A percentile compares a stretch with the other conserved stretches of the same genome.
These are phyloP conservation scores for Aspergillus vadensis DNA, from an alignment of 2,329 filamentous ascomycete genomes.

Conservation along the genomic window DNA sequence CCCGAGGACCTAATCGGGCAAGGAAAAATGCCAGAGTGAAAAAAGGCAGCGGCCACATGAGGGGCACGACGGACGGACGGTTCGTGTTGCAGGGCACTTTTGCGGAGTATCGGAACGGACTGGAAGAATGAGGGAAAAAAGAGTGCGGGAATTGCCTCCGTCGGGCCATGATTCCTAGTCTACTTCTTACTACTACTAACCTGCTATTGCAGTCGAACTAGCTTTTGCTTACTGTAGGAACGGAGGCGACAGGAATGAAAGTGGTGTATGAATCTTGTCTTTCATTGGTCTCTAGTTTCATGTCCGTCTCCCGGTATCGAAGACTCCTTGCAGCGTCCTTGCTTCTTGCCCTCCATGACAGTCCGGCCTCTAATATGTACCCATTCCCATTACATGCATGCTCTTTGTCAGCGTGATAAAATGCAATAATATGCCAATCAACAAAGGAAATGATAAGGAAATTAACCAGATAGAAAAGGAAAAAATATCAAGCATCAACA, in stretches of 20 bases:
- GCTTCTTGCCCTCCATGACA: slow-evolving; percentile 11
- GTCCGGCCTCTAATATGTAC: slow-evolving; percentile 8
- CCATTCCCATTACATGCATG: slow-evolving; percentile 19
- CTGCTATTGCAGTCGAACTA: not conserved
- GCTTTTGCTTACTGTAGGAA: not conserved
- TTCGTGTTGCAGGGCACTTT: not conserved
- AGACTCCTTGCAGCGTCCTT: slow-evolving; percentile 22
- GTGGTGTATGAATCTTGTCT: not conserved
- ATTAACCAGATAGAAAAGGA: slow-evolving; percentile 7
- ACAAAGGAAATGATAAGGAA: slow-evolving; percentile 8
- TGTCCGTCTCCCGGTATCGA: slow-evolving; percentile 1
- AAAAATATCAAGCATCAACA: not conserved
- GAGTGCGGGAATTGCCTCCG: not conserved
- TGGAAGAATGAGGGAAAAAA: not conserved
- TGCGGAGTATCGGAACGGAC: not conserved
- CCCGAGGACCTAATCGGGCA: too few species aligned
- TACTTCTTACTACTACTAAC: too few species aligned
- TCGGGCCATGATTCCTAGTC: not conserved
- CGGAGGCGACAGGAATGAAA: not conserved
- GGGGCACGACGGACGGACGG: slow-evolving; percentile 6
- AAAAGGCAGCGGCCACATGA: slow-evolving; percentile 8
- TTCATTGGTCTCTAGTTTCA: slow-evolving; percentile 6
- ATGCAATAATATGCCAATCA: slow-evolving; percentile 11
- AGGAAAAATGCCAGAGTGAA: too few species aligned
- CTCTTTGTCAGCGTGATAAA: slow-evolving; percentile 8